These are phyloP conservation scores for Hsuehochloa calcarea DNA, from an alignment of 176 grass and related monocot genomes.

Conservation along the genomic window DNA sequence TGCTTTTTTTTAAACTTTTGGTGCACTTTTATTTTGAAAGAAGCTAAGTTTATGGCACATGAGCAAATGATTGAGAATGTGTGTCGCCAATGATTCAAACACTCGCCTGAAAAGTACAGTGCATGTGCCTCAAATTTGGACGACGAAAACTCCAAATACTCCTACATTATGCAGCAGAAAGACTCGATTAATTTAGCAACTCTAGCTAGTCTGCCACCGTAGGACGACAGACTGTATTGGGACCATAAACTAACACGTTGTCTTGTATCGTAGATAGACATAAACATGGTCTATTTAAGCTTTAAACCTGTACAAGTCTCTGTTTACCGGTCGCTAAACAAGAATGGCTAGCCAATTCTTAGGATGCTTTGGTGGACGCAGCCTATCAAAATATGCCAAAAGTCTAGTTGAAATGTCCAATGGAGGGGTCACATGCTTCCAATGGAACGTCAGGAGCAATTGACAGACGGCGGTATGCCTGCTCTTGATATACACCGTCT, in stretches of 20 bases:
- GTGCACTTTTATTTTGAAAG: not conserved
- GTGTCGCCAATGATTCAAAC: not conserved
- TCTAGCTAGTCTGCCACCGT: not conserved
- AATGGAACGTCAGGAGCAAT: not conserved
- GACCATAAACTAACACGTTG: not conserved
- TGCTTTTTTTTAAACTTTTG: not conserved
- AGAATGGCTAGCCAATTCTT: not conserved
- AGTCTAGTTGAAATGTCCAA: not conserved
- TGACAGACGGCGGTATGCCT: not conserved
- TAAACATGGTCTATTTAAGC: too few species aligned
- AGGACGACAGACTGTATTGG: not conserved
- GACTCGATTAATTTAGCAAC: not conserved
- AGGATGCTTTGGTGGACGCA: not conserved
- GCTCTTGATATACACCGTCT: not conserved
- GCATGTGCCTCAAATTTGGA: not conserved
- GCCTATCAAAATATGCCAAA: not conserved
- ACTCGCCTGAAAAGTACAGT: too few species aligned
- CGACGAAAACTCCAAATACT: not conserved
- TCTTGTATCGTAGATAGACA: not conserved
- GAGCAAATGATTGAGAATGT: not conserved
- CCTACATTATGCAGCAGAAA: not conserved
- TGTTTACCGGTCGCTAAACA: not conserved
- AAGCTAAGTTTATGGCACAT: not conserved
- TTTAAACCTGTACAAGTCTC: not conserved
- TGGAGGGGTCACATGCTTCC: conserved; percentile 2